Conservation (phyloP, 208 protist genomes). For the Leptomonas seymouri region DNA sequence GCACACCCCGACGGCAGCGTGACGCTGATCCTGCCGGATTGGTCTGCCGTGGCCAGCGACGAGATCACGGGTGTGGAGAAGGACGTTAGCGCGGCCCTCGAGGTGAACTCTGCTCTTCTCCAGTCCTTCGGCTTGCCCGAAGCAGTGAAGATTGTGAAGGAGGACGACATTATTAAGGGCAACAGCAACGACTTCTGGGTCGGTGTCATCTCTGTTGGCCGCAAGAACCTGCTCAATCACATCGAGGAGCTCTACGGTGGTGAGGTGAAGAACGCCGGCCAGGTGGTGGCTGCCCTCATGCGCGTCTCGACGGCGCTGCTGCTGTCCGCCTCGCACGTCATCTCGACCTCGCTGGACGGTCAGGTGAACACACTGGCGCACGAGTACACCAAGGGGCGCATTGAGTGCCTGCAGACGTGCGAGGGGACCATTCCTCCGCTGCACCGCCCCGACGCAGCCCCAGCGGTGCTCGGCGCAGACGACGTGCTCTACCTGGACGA, state of each 20-base stretch:
- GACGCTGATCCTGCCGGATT: slow-evolving; percentile 80
- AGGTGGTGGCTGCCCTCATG: slow-evolving; percentile 85
- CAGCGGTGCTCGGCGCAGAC: slow-evolving; percentile 90
- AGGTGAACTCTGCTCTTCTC: slow-evolving; percentile 70
- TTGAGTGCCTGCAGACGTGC: slow-evolving; percentile 35
- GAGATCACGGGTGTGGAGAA: slow-evolving; percentile 82
- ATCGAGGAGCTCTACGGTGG: slow-evolving; percentile 69
- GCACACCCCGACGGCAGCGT: slow-evolving; percentile 55
- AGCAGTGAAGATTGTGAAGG: slow-evolving; percentile 65
- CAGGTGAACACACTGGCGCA: slow-evolving; percentile 42
- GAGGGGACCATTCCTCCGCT: slow-evolving; percentile 80
- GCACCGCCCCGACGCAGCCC: slow-evolving; percentile 67
- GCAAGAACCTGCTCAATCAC: slow-evolving; percentile 62
- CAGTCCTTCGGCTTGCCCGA: slow-evolving; percentile 48
- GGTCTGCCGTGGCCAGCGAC: slow-evolving; percentile 75
- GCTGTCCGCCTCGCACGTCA: slow-evolving; percentile 75
- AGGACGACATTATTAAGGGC: slow-evolving; percentile 79
- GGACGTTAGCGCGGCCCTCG: slow-evolving; percentile 71
- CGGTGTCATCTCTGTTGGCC: slow-evolving; percentile 86
- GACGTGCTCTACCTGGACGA: slow-evolving; percentile 98
- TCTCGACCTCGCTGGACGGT: slow-evolving; percentile 52
- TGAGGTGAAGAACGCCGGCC: slow-evolving; percentile 77
- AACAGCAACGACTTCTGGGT: slow-evolving; percentile 91
- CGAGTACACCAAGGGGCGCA: slow-evolving; percentile 55
- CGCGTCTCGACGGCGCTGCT: slow-evolving; percentile 61